A percentile compares a stretch with the other conserved stretches of the same genome.
Conservation (phyloP, 2,329 filamentous ascomycete species). For the Colletotrichum liaoningense region DNA sequence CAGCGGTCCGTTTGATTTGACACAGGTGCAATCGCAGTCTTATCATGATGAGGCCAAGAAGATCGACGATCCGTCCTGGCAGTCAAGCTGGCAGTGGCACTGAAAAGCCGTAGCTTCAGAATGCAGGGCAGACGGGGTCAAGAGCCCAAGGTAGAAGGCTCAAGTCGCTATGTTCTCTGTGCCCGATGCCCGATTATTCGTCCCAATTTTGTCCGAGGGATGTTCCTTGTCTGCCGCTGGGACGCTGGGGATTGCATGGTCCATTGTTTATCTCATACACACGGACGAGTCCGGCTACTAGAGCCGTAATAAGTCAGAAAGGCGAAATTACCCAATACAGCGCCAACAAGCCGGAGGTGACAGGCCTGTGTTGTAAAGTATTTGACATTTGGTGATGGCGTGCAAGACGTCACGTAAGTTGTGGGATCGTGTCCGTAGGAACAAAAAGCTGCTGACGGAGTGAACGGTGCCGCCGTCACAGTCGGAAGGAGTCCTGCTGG, state of each 20-base stretch:
- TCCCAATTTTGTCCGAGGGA: conserved; percentile 1
- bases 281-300: neutral
- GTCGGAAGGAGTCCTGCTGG: neutral
- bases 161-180: neutral
- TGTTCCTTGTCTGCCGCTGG: conserved; percentile 22
- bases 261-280: conserved; percentile 23
- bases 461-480: neutral
- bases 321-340: neutral
- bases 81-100: neutral
- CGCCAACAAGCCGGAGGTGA: neutral
- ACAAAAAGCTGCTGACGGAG: neutral
- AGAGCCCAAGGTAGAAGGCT: neutral
- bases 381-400: neutral
- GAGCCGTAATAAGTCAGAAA: conserved; percentile 1
- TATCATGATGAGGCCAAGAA: neutral
- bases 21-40: neutral
- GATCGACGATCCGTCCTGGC: conserved; percentile 1
- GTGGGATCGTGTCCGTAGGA: neutral
- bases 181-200: neutral
- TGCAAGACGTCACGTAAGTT: too few species aligned
- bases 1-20: neutral
- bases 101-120: neutral
- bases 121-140: too few species aligned
- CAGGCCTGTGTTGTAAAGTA: neutral
- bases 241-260: conserved; percentile 23